Conservation (phyloP, 306 rosid species). For the Mucuna pruriens region DNA sequence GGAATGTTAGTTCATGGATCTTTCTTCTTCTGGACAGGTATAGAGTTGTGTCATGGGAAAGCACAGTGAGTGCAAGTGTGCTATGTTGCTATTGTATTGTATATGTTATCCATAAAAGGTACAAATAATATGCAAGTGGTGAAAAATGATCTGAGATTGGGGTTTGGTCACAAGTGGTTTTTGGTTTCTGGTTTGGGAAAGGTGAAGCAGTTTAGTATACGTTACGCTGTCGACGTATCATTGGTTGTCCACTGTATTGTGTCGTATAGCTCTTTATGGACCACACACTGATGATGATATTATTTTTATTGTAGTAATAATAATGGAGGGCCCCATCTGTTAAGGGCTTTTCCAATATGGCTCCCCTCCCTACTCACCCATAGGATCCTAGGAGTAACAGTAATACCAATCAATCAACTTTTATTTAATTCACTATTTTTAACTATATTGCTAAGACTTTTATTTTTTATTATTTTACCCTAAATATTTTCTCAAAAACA, state of each 20-base stretch:
- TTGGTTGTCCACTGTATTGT: conserved; percentile 38
- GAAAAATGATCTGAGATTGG: background rate
- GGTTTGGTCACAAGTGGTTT: conserved; percentile 38
- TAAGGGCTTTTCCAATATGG: conserved; percentile 2
- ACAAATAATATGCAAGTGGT: background rate
- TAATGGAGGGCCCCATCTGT: background rate
- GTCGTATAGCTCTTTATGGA: background rate
- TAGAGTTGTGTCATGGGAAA: conserved; percentile 42
- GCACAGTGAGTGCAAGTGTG: conserved; percentile 17
- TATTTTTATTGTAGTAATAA: background rate
- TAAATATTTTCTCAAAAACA: no score
- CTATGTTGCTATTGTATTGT: background rate
- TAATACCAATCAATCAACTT: no score
- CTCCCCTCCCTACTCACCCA: background rate
- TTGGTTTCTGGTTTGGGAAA: conserved; percentile 47
- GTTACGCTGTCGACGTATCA: conserved; percentile 54
- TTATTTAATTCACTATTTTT: no score
- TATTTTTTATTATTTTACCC: no score
- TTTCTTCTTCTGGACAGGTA: conserved; percentile 44
- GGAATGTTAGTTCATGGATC: conserved; percentile 21
- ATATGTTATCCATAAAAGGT: background rate
- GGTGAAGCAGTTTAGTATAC: conserved; percentile 34
- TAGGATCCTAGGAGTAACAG: background rate
- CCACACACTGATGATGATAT: conserved; percentile 11
- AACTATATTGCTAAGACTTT: no score